Evolutionary conservation across 306 rosid species (phyloP).

Genomic region (Quercus aquifolioides): DNA sequence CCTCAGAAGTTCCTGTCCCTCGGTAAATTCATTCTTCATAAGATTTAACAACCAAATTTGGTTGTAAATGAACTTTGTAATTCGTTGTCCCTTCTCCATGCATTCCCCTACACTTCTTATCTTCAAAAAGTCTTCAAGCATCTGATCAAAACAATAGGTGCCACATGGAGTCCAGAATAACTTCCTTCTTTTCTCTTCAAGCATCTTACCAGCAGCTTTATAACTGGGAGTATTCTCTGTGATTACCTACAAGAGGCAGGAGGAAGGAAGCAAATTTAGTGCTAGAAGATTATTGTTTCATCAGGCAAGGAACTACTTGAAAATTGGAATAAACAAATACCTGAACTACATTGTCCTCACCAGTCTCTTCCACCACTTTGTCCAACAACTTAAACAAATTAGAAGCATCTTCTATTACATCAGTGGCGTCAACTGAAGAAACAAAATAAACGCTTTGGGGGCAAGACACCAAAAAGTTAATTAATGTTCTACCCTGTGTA

Average conservation of each 20-base stretch:
- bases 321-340: slow-evolving; percentile 49
- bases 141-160: slow-evolving; percentile 63
- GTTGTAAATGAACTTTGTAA: slow-evolving; percentile 79
- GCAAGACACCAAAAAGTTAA: slow-evolving; percentile 81
- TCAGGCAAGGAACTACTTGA: slow-evolving; percentile 21
- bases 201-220: slow-evolving; percentile 86
- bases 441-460: slow-evolving; percentile 82
- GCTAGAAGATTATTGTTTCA: slow-evolving; percentile 16
- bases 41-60: slow-evolving; percentile 79
- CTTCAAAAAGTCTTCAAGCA: slow-evolving; percentile 80
- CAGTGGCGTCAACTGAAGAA: slow-evolving; percentile 75
- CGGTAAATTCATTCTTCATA: slow-evolving; percentile 75
- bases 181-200: slow-evolving; percentile 83
- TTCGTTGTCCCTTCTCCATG: slow-evolving; percentile 76
- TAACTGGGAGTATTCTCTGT: slow-evolving; percentile 76
- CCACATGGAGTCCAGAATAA: slow-evolving; percentile 96
- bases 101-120: slow-evolving; percentile 82
- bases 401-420: slow-evolving; percentile 62
- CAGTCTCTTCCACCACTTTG: slow-evolving; percentile 81
- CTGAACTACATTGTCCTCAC: slow-evolving; percentile 92
- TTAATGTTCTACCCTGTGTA: slow-evolving; percentile 55
- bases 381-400: slow-evolving; percentile 81
- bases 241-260: slow-evolving; percentile 50
- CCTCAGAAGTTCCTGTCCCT: slow-evolving; percentile 77
- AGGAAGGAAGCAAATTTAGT: slow-evolving; percentile 14